Conservation (phyloP, 2,329 filamentous ascomycete species). For the Leptodontidium sp. region DNA sequence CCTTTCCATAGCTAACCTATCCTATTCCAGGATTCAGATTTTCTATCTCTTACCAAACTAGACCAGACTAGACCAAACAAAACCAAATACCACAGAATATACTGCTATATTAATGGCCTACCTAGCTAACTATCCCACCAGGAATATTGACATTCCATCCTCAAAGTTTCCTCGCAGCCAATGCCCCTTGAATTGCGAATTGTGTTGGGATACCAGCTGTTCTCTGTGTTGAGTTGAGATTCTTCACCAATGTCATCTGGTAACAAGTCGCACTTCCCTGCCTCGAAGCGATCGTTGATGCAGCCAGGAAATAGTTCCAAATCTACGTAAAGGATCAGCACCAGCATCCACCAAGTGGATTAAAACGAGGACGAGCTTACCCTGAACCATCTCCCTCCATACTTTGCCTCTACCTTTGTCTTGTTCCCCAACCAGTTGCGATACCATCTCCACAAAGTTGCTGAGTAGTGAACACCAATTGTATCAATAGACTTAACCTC, state of each 20-base stretch:
- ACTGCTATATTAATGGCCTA: too few species aligned
- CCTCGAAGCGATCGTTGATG: conserved; percentile 82
- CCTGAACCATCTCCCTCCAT: conserved; percentile 73
- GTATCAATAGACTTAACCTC: conserved; percentile 63
- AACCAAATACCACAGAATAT: too few species aligned
- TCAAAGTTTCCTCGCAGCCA: conserved; percentile 24
- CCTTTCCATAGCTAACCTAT: too few species aligned
- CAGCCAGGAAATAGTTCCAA: conserved; percentile 92
- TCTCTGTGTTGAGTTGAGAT: conserved; percentile 86
- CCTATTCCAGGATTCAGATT: too few species aligned
- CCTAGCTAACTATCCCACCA: too few species aligned
- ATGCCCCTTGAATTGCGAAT: conserved; percentile 71
- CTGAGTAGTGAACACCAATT: conserved; percentile 63
- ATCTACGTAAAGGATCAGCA: conserved; percentile 55
- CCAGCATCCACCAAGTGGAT: not conserved
- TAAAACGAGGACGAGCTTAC: not conserved
- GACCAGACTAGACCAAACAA: too few species aligned
- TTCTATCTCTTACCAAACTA: too few species aligned
- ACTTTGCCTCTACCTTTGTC: conserved; percentile 75
- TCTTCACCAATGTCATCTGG: conserved; percentile 88
- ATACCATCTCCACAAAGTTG: conserved; percentile 77
- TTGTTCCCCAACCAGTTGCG: conserved; percentile 76
- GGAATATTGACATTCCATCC: not conserved
- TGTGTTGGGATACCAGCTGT: conserved; percentile 77
- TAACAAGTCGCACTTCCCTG: conserved; percentile 87